Evolutionary conservation across 1,284 basidiomycete species (phyloP), one percentile per base, ranked within the genome.

Genomic region (Boletus mariae): DNA sequence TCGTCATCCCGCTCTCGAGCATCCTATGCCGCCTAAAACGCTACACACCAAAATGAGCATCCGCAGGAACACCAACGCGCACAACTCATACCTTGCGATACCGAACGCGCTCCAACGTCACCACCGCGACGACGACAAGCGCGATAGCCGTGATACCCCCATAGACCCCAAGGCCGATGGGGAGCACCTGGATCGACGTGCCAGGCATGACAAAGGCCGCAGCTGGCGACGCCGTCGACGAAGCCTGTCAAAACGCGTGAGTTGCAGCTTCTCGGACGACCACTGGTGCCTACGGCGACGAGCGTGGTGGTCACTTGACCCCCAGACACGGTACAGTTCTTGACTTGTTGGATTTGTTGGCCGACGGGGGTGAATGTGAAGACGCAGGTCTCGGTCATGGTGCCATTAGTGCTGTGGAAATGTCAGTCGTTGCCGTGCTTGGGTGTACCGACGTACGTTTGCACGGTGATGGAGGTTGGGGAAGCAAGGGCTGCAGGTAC

Each of bases 91-190:
- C 87, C 80, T 82, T 89, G 75, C 89, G 84, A 67, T 89, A 87
- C 70, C 85, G 88, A 29, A 87, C 84, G 49, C 90, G 79, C 75
- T 92, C 89, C 65, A 85, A 90, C 23, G 89, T 92, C 55, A 91
- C 89, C 63, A 90, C 73, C 49, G 79, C 84, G 57, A 92, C 86
- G n/a, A 87, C 82, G 57, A 87, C 83, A 60, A 92, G 68, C 20
- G 84, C 85, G 63, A 92, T 85, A 11, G 86, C 84, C 25, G 87
- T 88, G 56, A 92, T 85, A 59, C 87, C 89, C 45, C 85, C 88
- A 65, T 89, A 92, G 17, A 92, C 78, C 53, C 85, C 87, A 47
- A 92, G 75, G 60, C 90, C 90, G 58, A 92, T 83, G 0, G 90
- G 90, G 47, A 92, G 74, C 4, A 92, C 89, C 35, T 82, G 79